Base-by-base conservation (phyloP, 805 yeast genomes). In the Wickerhamomyces xylosicus region DNA sequence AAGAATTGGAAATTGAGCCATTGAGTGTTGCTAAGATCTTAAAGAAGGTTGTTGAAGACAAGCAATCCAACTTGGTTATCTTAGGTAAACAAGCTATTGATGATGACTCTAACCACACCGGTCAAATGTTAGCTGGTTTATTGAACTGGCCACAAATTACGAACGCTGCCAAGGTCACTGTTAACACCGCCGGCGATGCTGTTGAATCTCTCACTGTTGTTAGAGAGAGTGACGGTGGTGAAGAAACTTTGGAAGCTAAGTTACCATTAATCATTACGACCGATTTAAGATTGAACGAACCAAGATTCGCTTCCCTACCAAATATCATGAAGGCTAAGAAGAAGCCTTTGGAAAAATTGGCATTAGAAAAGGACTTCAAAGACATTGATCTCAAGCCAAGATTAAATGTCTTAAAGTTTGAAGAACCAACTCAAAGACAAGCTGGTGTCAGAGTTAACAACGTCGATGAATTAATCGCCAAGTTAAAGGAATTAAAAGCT, bases 281-380 rank as follows among this genome's bases (percentile, higher is more conserved):
- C 3, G 99, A 92, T 60, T 70, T 92, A 50, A 80, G 98, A 61
- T 73, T 92, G 55, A 92, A 92, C 60, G 92, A 77, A 57, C 98
- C 99, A 34, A 79, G 97, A 52, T 92, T 86, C 54, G 95, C 95
- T n/a, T 77, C 95, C 13, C 71, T 92, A 56, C 97, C 96, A 44
- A 92, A 90, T 61, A 75, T 89, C 67, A 92, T 92, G 97, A 92
- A 92, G 69, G 97, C 97, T 40, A 92, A 92, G 70, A 89, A 89
- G 76, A 89, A 86, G 70, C 95, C 95, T 4, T 69, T 89, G 58
- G 85, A 77, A 69, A 75, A 54, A 59, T 74, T 61, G 62, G 72
- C 65, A 59, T 61, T 79, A 17, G 33, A 31, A 31, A 66, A 56
- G n/a, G 94, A 84, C 50, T 72, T 85, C 43, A 83, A 25, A 18